phyloP scores from a whole-genome alignment of 352 stramenopile genomes.

The Globisporangium canariense region DNA sequence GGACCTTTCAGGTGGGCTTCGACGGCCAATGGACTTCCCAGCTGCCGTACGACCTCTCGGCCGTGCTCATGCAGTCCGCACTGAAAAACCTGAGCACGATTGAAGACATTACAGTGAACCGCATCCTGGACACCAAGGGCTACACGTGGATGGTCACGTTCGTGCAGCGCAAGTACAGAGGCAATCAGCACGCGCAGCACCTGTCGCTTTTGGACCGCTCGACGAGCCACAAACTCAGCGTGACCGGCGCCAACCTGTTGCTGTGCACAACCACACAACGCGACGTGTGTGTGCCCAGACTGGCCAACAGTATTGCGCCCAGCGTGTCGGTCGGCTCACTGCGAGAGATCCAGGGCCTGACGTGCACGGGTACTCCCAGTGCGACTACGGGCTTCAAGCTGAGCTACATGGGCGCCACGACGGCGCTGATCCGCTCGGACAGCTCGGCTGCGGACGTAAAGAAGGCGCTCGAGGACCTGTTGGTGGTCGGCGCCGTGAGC shows the following conservation, averaged over 20 bases:
- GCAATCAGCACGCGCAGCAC: conserved; percentile 54
- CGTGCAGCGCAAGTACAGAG: conserved; percentile 40
- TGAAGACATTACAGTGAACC: conserved; percentile 45
- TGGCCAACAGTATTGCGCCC: conserved; percentile 40
- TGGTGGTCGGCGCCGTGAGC: conserved; percentile 53
- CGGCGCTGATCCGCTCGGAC: conserved; percentile 36
- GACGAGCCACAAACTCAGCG: conserved; percentile 51
- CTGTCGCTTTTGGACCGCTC: conserved; percentile 39
- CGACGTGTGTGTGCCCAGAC: conserved; percentile 33
- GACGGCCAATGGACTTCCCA: conserved; percentile 83
- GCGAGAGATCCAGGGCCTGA: conserved; percentile 58
- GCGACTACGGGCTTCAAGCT: conserved; percentile 53
- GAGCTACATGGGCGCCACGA: conserved; percentile 50
- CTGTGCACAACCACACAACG: conserved; percentile 47
- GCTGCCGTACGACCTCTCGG: conserved; percentile 84
- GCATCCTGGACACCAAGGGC: conserved; percentile 59
- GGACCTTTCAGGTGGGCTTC: conserved; percentile 90
- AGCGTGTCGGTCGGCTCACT: conserved; percentile 39
- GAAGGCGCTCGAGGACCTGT: conserved; percentile 49
- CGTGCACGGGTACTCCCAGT: conserved; percentile 31
- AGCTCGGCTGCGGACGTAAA: conserved; percentile 35
- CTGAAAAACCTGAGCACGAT: conserved; percentile 55
- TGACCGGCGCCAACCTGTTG: conserved; percentile 49
- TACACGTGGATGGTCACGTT: conserved; percentile 84
- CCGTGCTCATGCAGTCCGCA: conserved; percentile 66